These are phyloP conservation scores for Begonia peltatifolia DNA, from an alignment of 306 rosid species.

Conservation along the genomic window DNA sequence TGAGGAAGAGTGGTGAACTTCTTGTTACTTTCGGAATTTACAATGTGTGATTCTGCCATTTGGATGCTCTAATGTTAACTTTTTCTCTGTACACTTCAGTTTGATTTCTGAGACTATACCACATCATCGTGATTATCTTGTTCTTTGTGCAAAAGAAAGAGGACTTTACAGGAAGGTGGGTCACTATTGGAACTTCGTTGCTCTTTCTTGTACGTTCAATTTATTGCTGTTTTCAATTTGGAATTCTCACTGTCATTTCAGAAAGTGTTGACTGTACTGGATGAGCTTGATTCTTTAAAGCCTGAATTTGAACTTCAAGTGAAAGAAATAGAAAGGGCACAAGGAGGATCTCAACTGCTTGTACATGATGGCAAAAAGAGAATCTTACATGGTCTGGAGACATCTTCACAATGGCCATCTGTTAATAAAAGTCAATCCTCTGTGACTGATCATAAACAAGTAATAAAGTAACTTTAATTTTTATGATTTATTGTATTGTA, in stretches of 20 bases:
- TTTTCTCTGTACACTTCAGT: conserved; percentile 25
- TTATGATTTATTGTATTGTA: neutral
- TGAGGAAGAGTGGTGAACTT: conserved; percentile 11
- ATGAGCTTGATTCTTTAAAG: conserved; percentile 76
- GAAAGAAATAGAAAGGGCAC: conserved; percentile 36
- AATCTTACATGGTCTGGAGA: conserved; percentile 23
- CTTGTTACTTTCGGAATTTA: conserved; percentile 2
- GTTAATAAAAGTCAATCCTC: conserved; percentile 24
- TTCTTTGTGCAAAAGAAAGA: conserved; percentile 40
- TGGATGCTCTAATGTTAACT: neutral
- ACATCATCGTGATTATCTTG: conserved; percentile 64
- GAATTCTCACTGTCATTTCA: conserved; percentile 18
- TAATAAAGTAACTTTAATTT: conserved; percentile 8
- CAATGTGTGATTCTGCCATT: neutral
- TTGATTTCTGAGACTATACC: conserved; percentile 96
- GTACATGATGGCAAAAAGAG: conserved; percentile 20
- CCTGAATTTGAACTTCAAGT: conserved; percentile 39
- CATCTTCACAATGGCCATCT: conserved; percentile 34
- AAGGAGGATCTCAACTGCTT: conserved; percentile 21
- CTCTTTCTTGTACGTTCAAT: conserved; percentile 1
- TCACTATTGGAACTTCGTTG: conserved; percentile 8
- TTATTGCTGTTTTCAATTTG: conserved; percentile 6
- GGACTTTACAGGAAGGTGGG: conserved; percentile 55
- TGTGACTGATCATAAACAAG: conserved; percentile 37
- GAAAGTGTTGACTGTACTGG: conserved; percentile 42